phyloP scores from a whole-genome alignment of 2,329 filamentous ascomycete genomes.

The Setomelanomma holmii region DNA sequence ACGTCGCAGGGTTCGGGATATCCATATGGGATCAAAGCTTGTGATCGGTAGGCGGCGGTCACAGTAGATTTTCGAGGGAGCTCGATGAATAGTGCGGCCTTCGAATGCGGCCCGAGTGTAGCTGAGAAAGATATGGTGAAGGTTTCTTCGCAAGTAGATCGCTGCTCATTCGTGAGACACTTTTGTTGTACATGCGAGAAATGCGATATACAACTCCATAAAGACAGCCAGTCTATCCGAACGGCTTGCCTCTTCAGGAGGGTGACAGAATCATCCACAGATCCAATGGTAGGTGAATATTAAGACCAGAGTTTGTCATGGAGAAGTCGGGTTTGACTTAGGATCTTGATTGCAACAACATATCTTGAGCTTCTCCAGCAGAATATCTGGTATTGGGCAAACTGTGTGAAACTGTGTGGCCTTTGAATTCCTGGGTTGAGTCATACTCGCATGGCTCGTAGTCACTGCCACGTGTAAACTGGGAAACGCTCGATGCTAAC shows the following conservation, averaged over 20 bases:
- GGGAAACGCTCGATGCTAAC: background rate
- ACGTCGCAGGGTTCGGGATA: background rate
- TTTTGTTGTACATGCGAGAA: background rate
- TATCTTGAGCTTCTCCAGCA: background rate
- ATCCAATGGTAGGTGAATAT: background rate
- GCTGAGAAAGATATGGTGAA: background rate
- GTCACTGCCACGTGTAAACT: background rate
- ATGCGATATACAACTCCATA: background rate
- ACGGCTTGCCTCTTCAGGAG: no score
- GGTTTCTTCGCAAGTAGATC: background rate
- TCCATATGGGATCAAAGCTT: background rate
- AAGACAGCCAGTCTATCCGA: background rate
- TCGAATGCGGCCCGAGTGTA: background rate
- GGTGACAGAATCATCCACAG: background rate
- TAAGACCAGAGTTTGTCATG: conserved; percentile 1
- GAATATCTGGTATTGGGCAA: no score
- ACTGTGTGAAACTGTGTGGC: no score
- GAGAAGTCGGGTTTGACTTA: background rate
- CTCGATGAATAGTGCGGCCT: background rate
- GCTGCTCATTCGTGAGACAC: background rate
- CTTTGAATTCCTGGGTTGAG: no score
- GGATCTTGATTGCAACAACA: background rate
- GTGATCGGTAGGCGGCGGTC: background rate
- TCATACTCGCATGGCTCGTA: background rate
- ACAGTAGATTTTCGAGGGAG: background rate